Evolutionary conservation across 177 flowering plant species (phyloP), one percentile per base, ranked within the genome.

Genomic region (Vitis hybrid): DNA sequence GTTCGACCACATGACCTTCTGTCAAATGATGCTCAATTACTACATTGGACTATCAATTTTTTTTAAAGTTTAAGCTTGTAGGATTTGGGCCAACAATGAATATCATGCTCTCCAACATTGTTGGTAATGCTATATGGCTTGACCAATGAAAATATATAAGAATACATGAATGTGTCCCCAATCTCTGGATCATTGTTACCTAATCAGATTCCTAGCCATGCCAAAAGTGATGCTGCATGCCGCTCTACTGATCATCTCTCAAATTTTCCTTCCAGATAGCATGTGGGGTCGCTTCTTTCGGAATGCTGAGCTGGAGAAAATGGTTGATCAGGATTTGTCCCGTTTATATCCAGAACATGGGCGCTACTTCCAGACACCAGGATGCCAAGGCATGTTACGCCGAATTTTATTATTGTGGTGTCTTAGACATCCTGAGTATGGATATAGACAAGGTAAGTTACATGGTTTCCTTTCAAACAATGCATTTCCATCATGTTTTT

Each of bases 271-370:
- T 88, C 80, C 85, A 95, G 99, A 95, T 84, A 95, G 99, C 82
- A 88, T 76, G 73, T 95, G 99, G 98, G 87, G 98, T 35, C 98
- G 89, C 30, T 93, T 91, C 81, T 95, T 95, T 68, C 81, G 85
- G 18, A 93, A 80, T 88, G 97, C 96, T 61, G 99, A 95, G 81
- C 82, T 95, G 81, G 98, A 93, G 81, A 89, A 87, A 78, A 88
- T 88, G 87, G 85, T 95, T 15, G 97, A 93, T 69, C 96, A 89
- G 75, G 99, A 95, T 86, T 84, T 95, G 66, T 84, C 96, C 18
- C 94, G 99, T 48, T 75, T 95, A 59, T 95, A 95, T 76, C 99
- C 98, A 15, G 99, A 91, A 74, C 89, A 86, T 76, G 93, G 91
- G 12, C 89, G 92, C 80, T 95, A 90, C 78, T 95, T 95, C 66